Conservation (phyloP, 306 rosid genomes). For the Abrus precatorius region DNA sequence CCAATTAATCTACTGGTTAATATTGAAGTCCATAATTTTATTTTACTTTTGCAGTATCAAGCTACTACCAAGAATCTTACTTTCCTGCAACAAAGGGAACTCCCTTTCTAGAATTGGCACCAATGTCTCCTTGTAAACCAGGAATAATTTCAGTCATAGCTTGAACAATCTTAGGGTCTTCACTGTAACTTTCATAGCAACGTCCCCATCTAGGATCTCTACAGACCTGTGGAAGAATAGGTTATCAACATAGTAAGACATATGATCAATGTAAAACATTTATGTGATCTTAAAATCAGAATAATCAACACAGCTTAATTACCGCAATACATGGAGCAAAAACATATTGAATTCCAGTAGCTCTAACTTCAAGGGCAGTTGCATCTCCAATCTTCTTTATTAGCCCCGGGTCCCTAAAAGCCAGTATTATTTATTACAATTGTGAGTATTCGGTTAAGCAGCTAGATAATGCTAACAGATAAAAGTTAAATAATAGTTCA, state of each 20-base stretch:
- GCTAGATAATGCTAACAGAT: not conserved
- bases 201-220: slow-evolving; percentile 42
- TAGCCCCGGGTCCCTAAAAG: slow-evolving; percentile 20
- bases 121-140: slow-evolving; percentile 34
- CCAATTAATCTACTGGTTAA: not conserved
- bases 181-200: slow-evolving; percentile 32
- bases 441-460: not conserved
- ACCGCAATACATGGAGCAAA: slow-evolving; percentile 39
- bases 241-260: not conserved
- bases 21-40: not conserved
- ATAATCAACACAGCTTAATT: not conserved
- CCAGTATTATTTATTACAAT: not conserved
- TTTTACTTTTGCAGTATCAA: not conserved
- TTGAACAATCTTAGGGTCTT: slow-evolving; percentile 23
- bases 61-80: slow-evolving; percentile 7
- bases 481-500: not conserved
- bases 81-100: slow-evolving; percentile 32
- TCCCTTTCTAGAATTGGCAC: slow-evolving; percentile 14
- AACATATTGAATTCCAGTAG: slow-evolving; percentile 36
- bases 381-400: slow-evolving; percentile 40
- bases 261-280: not conserved
- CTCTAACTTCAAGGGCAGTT: slow-evolving; percentile 39
- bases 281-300: not conserved
- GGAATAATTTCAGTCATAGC: slow-evolving; percentile 30
- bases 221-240: slow-evolving; percentile 27